Conservation (phyloP, 768 basidiomycete genomes). For the Favolaschia claudopus region DNA sequence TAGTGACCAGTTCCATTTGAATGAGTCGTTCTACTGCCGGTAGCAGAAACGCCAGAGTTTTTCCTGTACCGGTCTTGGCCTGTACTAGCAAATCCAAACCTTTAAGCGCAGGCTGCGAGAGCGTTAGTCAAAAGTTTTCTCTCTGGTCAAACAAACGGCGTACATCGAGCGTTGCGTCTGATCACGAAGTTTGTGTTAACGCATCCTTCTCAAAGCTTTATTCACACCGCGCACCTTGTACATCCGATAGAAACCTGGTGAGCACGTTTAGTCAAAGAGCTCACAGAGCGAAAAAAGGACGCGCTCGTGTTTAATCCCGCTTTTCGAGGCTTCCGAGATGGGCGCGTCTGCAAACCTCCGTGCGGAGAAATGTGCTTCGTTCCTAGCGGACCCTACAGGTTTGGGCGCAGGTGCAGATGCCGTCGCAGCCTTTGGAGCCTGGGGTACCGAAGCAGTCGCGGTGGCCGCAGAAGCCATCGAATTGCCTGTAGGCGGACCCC, state of each 20-base stretch:
- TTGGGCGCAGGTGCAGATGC: background rate
- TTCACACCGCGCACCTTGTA: conserved; percentile 50
- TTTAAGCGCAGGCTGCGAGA: conserved; percentile 44
- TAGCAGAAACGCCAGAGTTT: conserved; percentile 77
- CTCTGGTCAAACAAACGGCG: background rate
- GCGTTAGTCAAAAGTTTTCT: background rate
- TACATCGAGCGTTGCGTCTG: conserved; percentile 54
- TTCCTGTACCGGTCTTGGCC: conserved; percentile 69
- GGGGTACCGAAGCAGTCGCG: conserved; percentile 8
- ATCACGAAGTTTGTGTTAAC: too few species aligned
- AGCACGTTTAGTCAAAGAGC: background rate
- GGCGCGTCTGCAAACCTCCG: conserved; percentile 41
- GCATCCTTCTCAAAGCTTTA: too few species aligned
- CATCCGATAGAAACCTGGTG: conserved; percentile 52
- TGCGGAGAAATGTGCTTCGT: conserved; percentile 36
- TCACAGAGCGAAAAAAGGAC: conserved; percentile 22
- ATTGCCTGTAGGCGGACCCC: background rate
- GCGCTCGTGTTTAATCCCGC: conserved; percentile 52
- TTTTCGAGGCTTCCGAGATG: conserved; percentile 50
- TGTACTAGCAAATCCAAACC: conserved; percentile 58
- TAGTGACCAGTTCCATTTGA: conserved; percentile 39
- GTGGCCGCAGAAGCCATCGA: conserved; percentile 16
- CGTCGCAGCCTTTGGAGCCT: background rate
- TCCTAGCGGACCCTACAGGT: background rate
- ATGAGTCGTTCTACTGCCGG: conserved; percentile 75